Base-by-base conservation (phyloP, 805 yeast genomes). In the Sporopachydermia quercuum region DNA sequence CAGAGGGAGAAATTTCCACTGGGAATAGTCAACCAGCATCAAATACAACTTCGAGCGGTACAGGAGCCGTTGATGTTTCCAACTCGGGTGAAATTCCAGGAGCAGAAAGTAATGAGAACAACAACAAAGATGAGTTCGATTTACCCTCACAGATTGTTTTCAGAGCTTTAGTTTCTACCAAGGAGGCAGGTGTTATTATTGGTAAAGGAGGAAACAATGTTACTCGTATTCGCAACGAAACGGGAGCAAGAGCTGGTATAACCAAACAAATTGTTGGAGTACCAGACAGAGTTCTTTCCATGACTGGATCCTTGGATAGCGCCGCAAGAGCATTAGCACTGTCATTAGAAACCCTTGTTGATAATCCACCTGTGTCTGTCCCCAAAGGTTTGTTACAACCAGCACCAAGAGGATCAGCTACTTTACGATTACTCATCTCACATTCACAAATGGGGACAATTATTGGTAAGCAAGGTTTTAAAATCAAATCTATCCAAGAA, bases 121-220 rank as follows among this genome's bases (percentile, higher is more conserved):
- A 8, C n/a, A n/a, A 23, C 30, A 23, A 23, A n/a, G 30, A 23
- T 23, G 30, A 23, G 8, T 23, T 8, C 30, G n/a, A n/a, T 23
- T 8, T 8, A 8, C 13, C 8, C 8, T n/a, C 30, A 8, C 30
- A 23, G n/a, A 23, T 23, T 23, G 30, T 23, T 8, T 42, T 45
- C 49, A 47, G 86, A 43, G 70, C 84, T 1, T 66, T 86, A 18
- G 80, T 86, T 15, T 76, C 91, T 2, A 72, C 86, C 41, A 80
- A 78, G 53, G 96, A 86, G 57, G 87, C 94, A 8, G 95, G 95
- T 14, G 81, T 85, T 45, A 74, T 86, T 45, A 86, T 86, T 49
- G 96, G 96, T 40, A 80, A 80, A 47, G 79, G 74, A 47, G 96
- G 96, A 37, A 65, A 69, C 38, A 78, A 78, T 41, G 85, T 86